Percentiles rank a stretch among this genome's conserved stretches.
These are phyloP conservation scores for Agaricales sp. DNA, from an alignment of 1,284 basidiomycete genomes.

Conservation along the genomic window DNA sequence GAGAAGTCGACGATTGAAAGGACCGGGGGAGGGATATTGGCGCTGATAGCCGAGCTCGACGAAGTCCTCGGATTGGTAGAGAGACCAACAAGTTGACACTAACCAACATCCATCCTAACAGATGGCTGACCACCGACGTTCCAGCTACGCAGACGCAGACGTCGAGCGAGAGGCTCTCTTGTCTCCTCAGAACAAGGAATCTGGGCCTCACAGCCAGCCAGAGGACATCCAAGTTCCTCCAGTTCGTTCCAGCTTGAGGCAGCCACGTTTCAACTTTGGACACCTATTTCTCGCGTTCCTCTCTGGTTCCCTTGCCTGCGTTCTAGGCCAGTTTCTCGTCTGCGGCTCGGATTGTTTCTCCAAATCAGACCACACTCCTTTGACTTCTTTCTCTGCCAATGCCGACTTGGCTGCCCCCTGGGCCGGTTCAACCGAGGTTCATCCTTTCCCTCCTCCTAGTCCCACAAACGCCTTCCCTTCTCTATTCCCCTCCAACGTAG, in stretches of 20 bases:
- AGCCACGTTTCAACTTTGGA: slow-evolving; percentile 17
- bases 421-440: slow-evolving; percentile 59
- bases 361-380: slow-evolving; percentile 1
- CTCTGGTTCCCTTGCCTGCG: slow-evolving; percentile 31
- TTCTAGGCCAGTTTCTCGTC: slow-evolving; percentile 29
- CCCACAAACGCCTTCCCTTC: slow-evolving; percentile 63
- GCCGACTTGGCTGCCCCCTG: slow-evolving; percentile 40
- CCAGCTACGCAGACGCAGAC: too few relatives aligned
- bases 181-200: not conserved
- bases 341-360: slow-evolving; percentile 24
- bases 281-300: slow-evolving; percentile 34
- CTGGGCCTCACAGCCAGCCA: too few relatives aligned
- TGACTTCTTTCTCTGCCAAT: slow-evolving; percentile 7
- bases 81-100: too few relatives aligned
- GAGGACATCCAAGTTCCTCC: not conserved
- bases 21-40: too few relatives aligned
- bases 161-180: not conserved
- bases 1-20: too few relatives aligned
- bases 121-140: too few relatives aligned
- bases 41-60: too few relatives aligned
- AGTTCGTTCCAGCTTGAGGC: not conserved
- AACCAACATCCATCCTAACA: too few relatives aligned
- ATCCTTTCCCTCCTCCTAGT: slow-evolving; percentile 59
- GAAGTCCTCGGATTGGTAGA: too few relatives aligned
- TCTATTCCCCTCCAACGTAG: slow-evolving; percentile 67